Base-by-base conservation (phyloP, 2,329 filamentous ascomycete species). In the Aschersonia sp. region DNA sequence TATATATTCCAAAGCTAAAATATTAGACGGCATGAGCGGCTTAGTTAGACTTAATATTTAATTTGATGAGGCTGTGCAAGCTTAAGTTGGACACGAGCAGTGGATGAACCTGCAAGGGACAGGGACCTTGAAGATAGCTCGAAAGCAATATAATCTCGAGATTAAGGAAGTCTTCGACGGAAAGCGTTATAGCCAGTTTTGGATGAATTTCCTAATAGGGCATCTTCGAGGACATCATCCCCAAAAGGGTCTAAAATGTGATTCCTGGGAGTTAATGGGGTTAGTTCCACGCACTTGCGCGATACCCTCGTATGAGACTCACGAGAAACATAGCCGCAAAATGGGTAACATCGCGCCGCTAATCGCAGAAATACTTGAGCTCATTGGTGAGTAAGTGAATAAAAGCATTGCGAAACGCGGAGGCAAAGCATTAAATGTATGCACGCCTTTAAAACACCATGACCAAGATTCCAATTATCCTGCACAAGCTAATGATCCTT, bases 1-100 rank as follows among this genome's bases (percentile, higher is more conserved):
- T 12, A 41, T 9, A 41, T 40, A 6, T 14, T 12, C 8, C 10
- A 9, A 56, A 53, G 52, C 40, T 41, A 41, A 22, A 14, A 2
- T 7, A 4, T 22, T 5, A 41, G 40, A 5, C 4, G 54, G 51
- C 1, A 59, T 55, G 55, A 50, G 51, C 5, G 57, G 57, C 1
- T 59, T 56, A 10, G 32, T 59, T 0, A 52, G 50, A 1, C 46
- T 59, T 2, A 59, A 59, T 37, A 37, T 48, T 8, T 46, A 51
- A 5, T 59, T 59, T 32, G 41, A 22, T 0, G 49, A 52, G 2
- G 52, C 48, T 0, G 50, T 59, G 8, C 41, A 52, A 11, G 32
- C 47, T 7, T 43, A 57, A 0, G 51, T 58, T 1, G 54, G 54
- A 10, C 48, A 53, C 0, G 37, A 50, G 0, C 47, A 53, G 30